Base-by-base conservation (phyloP, 495 filamentous ascomycete species). In the Baudoinia panamericana region DNA sequence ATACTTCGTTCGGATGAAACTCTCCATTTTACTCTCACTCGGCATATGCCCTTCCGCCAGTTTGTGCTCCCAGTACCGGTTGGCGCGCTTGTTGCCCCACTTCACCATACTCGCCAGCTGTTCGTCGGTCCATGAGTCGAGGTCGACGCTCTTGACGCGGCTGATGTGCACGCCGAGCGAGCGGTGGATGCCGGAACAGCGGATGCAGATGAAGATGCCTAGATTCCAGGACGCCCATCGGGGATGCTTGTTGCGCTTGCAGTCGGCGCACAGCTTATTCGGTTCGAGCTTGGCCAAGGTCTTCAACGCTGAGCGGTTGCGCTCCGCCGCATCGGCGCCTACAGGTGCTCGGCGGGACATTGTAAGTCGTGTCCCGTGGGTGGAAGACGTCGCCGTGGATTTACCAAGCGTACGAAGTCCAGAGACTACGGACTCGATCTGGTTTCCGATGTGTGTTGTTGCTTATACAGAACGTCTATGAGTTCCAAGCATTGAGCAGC, bases 151-250 rank as follows among this genome's bases (percentile, higher is more conserved):
- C 59, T 96, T 96, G 55, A 97, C 92, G 58, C 84, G 73, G 58
- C 84, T 93, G 57, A 97, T 95, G 65, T 97, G 90, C 30, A 90
- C 96, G 54, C 90, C 90, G 85, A 97, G 95, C 30, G 87, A 85
- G 52, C 90, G 80, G 63, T 97, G 90, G 54, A 97, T 94, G 49
- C 90, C 90, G 7, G 92, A 96, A 60, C 90, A 97, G 43, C 88
- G 81, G 56, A 97, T 96, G 63, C 90, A 97, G 50, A 97, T 67
- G 56, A 97, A 97, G 51, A 96, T 77, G 38, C 87, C 87, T 38
- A 93, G 61, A 56, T 94, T 95, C 87, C 90, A 96, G 52, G 84
- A 92, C 2, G 92, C 90, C 90, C 90, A 97, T 78, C 92, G 74
- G 45, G 90, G 92, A 64, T 93, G 90, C 58, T 96, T 96, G 62